These are phyloP conservation scores for Termitomyces sp. DNA, from an alignment of 768 basidiomycete species.

Conservation along the genomic window DNA sequence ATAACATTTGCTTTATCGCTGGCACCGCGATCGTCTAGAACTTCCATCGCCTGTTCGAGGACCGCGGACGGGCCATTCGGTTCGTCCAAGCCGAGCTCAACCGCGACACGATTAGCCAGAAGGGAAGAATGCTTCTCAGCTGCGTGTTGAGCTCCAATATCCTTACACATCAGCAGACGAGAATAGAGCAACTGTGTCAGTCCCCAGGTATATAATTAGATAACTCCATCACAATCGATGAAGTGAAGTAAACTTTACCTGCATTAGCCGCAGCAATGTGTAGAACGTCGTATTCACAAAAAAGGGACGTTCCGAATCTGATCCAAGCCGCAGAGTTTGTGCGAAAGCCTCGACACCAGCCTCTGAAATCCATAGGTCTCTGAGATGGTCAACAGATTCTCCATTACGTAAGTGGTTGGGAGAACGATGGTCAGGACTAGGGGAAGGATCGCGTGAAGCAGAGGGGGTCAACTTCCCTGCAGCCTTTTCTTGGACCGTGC, in stretches of 20 bases:
- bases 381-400: slow-evolving; percentile 23
- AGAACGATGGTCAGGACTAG: slow-evolving; percentile 28
- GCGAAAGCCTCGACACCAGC: slow-evolving; percentile 22
- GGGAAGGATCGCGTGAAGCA: slow-evolving; percentile 38
- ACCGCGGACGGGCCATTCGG: slow-evolving; percentile 68
- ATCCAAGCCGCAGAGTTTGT: slow-evolving; percentile 13
- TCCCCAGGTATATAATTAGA: slow-evolving; percentile 9
- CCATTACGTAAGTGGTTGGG: slow-evolving; percentile 21
- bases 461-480: slow-evolving; percentile 27
- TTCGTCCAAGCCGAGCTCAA: slow-evolving; percentile 82
- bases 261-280: slow-evolving; percentile 79
- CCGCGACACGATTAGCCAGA: slow-evolving; percentile 74
- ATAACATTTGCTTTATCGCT: slow-evolving; percentile 56
- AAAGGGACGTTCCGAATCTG: slow-evolving; percentile 52
- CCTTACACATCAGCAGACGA: slow-evolving; percentile 81
- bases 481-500: slow-evolving; percentile 62
- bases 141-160: slow-evolving; percentile 67
- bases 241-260: slow-evolving; percentile 45
- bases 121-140: slow-evolving; percentile 59
- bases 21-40: slow-evolving; percentile 43
- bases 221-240: neutral
- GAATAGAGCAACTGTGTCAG: slow-evolving; percentile 79
- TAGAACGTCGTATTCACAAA: slow-evolving; percentile 94
- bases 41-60: slow-evolving; percentile 61
- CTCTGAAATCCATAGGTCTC: slow-evolving; percentile 62